Base-by-base conservation (phyloP, 129 eudicot genomes). In the Chrysanthemum seticuspe region DNA sequence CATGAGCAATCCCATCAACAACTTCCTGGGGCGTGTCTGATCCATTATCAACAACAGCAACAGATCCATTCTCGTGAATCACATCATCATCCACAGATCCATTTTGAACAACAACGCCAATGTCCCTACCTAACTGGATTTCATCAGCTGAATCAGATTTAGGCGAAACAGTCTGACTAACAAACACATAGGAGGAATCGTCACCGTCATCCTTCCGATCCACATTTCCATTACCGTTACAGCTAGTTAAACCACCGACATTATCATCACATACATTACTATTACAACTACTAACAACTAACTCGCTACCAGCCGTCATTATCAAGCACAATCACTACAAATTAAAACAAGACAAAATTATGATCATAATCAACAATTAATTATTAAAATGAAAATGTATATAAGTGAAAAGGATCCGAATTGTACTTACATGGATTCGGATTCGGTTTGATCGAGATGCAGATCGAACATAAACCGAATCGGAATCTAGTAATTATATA, bases 271-370 rank as follows among this genome's bases (percentile, higher is more conserved):
- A 75, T 40, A 69, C 67, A 19, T 66, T 61, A 69, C 40, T 36
- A 62, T 62, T 79, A 51, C 19, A 40, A 27, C 67, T 78, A 64
- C 6, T 72, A 44, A 29, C 72, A 65, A 70, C 87, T 40, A 65
- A 61, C 68, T 74, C 88, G 19, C 74, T 74, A 65, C 71, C 90
- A 60, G 83, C 83, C 86, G 81, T 81, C 82, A 82, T 80, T 79
- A 62, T 49, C 52, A 68, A 73, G 57, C 81, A 18, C 74, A 73
- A 62, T 65, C 65, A 74, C 83, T 74, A 84, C 72, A 78, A 59
- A 67, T 48, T 52, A 50, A 81, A 52, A 76, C 53, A 60, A 15
- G 50, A 21, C 13, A 16, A 59, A 57, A 70, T 65, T 55, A 7
- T 10, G 60, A 76, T 76, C 65, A 53, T 56, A 47, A 25, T 10